Conservation (phyloP, 2,329 filamentous ascomycete species). For the Paecilomyces dactylethromorphus region DNA sequence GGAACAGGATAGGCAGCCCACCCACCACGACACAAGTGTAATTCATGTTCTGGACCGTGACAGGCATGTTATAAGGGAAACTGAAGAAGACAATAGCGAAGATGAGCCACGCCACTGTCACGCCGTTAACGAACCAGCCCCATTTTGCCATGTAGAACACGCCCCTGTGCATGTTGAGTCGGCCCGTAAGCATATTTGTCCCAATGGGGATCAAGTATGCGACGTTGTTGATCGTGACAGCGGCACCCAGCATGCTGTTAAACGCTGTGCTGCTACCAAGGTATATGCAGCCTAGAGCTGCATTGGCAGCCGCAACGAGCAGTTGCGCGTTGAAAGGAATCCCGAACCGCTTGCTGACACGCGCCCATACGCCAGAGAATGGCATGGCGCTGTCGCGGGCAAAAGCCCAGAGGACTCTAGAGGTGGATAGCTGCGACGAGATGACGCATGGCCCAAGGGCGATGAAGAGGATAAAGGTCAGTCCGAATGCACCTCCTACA, state of each 20-base stretch:
- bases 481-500: conserved; percentile 43
- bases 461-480: conserved; percentile 38
- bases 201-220: conserved; percentile 42
- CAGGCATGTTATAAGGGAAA: conserved; percentile 35
- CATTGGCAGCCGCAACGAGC: conserved; percentile 43
- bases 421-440: conserved; percentile 34
- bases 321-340: conserved; percentile 52
- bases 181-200: conserved; percentile 40
- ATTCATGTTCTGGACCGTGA: conserved; percentile 38
- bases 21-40: conserved; percentile 45
- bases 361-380: conserved; percentile 14
- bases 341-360: conserved; percentile 37
- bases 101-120: conserved; percentile 41
- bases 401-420: conserved; percentile 55
- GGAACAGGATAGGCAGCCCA: conserved; percentile 30
- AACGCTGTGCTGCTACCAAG: conserved; percentile 63
- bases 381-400: conserved; percentile 45
- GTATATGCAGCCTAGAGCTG: conserved; percentile 57
- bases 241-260: conserved; percentile 41
- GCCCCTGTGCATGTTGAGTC: conserved; percentile 37
- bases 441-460: conserved; percentile 27
- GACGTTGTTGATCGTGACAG: conserved; percentile 38
- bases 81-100: conserved; percentile 47
- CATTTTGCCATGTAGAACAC: conserved; percentile 40
- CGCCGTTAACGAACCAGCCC: conserved; percentile 38